Evolutionary conservation across 2,329 filamentous ascomycete species (phyloP), one percentile per base, ranked within the genome.

Genomic region (Stagonosporopsis cucurbitacearum): DNA sequence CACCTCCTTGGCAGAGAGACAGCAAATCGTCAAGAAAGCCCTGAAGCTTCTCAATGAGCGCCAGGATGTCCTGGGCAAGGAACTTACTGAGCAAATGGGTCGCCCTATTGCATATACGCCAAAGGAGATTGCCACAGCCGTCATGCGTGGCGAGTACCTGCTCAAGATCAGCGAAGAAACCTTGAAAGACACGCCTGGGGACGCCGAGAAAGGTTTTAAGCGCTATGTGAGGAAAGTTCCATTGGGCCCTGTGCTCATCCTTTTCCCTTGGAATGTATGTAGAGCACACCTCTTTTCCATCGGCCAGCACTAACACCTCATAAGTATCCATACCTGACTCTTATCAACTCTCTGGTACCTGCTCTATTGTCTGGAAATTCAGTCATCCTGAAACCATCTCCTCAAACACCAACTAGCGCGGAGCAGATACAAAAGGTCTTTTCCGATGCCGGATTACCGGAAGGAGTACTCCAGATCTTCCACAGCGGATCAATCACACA

Each of bases 221-320:
- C 85, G 94, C 63, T 97, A 91, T 72, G 92, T 98, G 72, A 88
- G 88, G 74, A 96, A 96, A 77, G 86, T 91, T 8, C 91, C 94
- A 0, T 85, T 97, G 48, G 94, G 94, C 0, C 92, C 92, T 11
- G 90, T 95, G 15, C 82, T 98, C 56, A 84, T 97, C 63, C 86
- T 98, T 58, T 97, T 97, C 77, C 90, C 94, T 0, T 98, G 94
- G 94, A 98, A 98, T 79, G 92, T 95, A 78, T 79, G 91, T 82
- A 56, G 50, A 53, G 50, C 52, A 49, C 57, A 20, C 15, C n/a
- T 30, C 22, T 30, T 37, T 50, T 44, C 55, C 43, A 40, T 51
- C 30, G 20, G 37, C 45, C 33, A 45, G 43, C 52, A 48, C 62
- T 73, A 47, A 74, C 50, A 12, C n/a, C 23, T 53, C 11, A 58